Base-by-base conservation (phyloP, 75 land plant genomes). In the Picea sitchensis region DNA sequence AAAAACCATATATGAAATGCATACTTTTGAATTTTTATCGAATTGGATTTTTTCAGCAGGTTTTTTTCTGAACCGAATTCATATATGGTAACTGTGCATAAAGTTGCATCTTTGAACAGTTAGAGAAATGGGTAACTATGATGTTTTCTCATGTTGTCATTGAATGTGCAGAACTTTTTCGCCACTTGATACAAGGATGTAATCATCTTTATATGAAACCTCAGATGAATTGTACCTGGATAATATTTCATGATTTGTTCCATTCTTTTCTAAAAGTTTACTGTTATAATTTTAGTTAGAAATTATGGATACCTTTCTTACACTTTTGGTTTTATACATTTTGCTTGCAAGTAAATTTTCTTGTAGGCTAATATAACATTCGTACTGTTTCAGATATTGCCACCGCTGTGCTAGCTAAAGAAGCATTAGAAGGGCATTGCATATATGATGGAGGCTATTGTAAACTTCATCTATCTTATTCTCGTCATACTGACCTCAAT, bases 391-490 rank as follows among this genome's bases (percentile, higher is more conserved):
- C 87, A 92, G 96, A 92, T 86, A 86, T 90, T 63, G 76, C 79
- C 32, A 92, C 88, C 14, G 94, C 96, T 20, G 83, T 89, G 64
- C 83, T 85, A 73, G 96, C 96, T 3, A 94, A 90, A 84, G 90
- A 88, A 83, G 88, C 96, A 23, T 78, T 94, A 61, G 95, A 92
- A 82, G 96, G 96, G 20, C 96, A 94, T 80, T 88, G 96, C 81
- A 92, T 94, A n/a, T 92, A 94, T 84, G 96, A 94, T 78, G 96
- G 96, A 76, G 96, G 96, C 38, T 94, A 83, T 86, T 94, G 96
- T 84, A 94, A 90, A 83, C 89, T 92, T 76, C 94, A 90, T 68
- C 87, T 94, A 18, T 80, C 96, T 73, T 94, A 94, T 79, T 94
- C 96, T 65, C 91, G 92, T 65, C 94, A 94, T 77, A 94, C 94